Conservation (phyloP, 495 filamentous ascomycete genomes). For the Penicilliopsis zonata region DNA sequence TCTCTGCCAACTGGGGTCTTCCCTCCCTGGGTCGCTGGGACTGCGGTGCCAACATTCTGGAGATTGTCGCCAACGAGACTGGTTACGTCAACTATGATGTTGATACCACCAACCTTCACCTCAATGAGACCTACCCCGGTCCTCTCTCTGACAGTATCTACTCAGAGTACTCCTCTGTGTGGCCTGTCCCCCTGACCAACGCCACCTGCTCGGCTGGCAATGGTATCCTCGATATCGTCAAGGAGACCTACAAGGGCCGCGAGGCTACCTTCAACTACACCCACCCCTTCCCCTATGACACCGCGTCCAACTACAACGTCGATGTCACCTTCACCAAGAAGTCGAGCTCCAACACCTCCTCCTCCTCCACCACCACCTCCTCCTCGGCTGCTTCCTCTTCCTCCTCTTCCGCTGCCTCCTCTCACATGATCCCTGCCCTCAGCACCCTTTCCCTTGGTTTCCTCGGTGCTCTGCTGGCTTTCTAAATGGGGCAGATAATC, state of each 20-base stretch:
- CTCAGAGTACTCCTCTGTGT: constrained; percentile 21
- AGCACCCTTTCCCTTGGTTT: constrained; percentile 2
- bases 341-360: constrained; percentile 2
- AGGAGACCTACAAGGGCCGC: constrained; percentile 21
- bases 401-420: not conserved
- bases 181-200: constrained; percentile 28
- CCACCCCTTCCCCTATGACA: constrained; percentile 29
- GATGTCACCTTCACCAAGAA: constrained; percentile 20
- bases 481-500: too few relatives aligned
- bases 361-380: constrained; percentile 1
- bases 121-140: constrained; percentile 38
- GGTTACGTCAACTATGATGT: constrained; percentile 43
- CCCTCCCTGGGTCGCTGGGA: constrained; percentile 60
- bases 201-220: constrained; percentile 33
- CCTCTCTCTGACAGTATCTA: constrained; percentile 25
- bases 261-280: constrained; percentile 31
- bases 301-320: constrained; percentile 18
- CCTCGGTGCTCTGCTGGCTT: constrained; percentile 7
- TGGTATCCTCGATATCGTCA: constrained; percentile 31
- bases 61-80: constrained; percentile 44
- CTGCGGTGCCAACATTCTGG: constrained; percentile 57
- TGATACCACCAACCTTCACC: constrained; percentile 24
- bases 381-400: not conserved
- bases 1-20: constrained; percentile 56
- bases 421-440: not conserved